Conservation (phyloP, 768 basidiomycete genomes). For the Pisolithus sp. region DNA sequence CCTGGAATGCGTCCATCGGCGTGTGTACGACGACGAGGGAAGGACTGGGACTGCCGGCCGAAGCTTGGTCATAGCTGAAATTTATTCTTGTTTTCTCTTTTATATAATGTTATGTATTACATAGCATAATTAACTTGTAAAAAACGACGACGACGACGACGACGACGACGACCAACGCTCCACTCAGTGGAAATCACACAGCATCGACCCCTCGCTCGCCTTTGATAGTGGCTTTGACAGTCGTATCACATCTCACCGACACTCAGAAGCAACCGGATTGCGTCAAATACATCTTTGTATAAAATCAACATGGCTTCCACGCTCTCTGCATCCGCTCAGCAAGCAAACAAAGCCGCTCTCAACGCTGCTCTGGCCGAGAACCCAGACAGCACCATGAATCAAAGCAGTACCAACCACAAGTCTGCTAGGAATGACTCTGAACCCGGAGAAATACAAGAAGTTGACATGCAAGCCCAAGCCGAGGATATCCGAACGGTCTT, state of each 20-base stretch:
- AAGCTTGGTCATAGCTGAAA: neutral
- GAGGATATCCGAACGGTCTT: constrained; percentile 89
- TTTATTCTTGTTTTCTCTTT: neutral
- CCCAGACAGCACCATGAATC: constrained; percentile 19
- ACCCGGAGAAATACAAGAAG: constrained; percentile 82
- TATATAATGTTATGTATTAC: neutral
- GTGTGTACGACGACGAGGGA: neutral
- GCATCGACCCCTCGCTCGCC: neutral
- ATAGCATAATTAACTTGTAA: neutral
- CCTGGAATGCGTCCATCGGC: constrained; percentile 72
- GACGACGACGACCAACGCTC: neutral
- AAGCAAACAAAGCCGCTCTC: constrained; percentile 76
- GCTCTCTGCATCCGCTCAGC: constrained; percentile 60
- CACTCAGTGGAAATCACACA: neutral
- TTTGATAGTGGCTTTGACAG: constrained; percentile 10
- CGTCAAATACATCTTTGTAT: constrained; percentile 12
- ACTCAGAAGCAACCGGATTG: constrained; percentile 10
- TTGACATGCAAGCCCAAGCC: constrained; percentile 78
- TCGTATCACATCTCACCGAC: neutral
- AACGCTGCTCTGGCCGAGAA: constrained; percentile 64
- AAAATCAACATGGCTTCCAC: constrained; percentile 35
- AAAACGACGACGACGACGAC: no score
- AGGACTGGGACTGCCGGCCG: neutral
- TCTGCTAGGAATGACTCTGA: constrained; percentile 44
- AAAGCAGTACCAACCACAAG: neutral